Evolutionary conservation across 2,329 filamentous ascomycete species (phyloP).

Genomic region (Aspergillus fumigatiaffinis): DNA sequence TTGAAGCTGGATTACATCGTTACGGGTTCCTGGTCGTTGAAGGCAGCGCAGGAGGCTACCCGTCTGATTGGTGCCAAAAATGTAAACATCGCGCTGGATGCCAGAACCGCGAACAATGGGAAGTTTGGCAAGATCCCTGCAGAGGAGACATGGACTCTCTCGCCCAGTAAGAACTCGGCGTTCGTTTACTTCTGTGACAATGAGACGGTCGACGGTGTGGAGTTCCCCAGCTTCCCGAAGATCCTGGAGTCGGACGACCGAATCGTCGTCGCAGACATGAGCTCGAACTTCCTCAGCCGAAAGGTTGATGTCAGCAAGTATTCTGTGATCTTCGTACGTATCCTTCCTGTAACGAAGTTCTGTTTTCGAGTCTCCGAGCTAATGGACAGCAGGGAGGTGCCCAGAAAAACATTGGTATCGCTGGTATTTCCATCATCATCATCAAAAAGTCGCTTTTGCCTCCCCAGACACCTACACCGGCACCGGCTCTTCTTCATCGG

Average conservation of each 20-base stretch:
- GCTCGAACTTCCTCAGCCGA: constrained; percentile 84
- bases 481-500: constrained; percentile 65
- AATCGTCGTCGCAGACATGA: constrained; percentile 88
- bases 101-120: constrained; percentile 60
- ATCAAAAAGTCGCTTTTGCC: constrained; percentile 77
- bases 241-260: constrained; percentile 59
- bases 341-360: not conserved
- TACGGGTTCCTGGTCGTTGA: constrained; percentile 86
- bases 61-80: constrained; percentile 69
- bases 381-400: constrained; percentile 56
- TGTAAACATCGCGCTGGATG: constrained; percentile 75
- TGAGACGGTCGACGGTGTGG: constrained; percentile 75
- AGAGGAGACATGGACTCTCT: constrained; percentile 71
- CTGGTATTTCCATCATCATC: constrained; percentile 82
- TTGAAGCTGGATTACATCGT: constrained; percentile 85
- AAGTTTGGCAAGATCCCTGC: constrained; percentile 84
- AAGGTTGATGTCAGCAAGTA: constrained; percentile 74
- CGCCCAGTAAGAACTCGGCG: constrained; percentile 50
- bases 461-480: constrained; percentile 61
- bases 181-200: constrained; percentile 92
- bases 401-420: constrained; percentile 87
- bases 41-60: constrained; percentile 78
- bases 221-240: constrained; percentile 73
- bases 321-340: constrained; percentile 72
- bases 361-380: constrained; percentile 4